A percentile compares a stretch with the other conserved stretches of the same genome.
These are phyloP conservation scores for Peronospora belbahrii DNA, from an alignment of 352 stramenopile genomes.

Conservation along the genomic window DNA sequence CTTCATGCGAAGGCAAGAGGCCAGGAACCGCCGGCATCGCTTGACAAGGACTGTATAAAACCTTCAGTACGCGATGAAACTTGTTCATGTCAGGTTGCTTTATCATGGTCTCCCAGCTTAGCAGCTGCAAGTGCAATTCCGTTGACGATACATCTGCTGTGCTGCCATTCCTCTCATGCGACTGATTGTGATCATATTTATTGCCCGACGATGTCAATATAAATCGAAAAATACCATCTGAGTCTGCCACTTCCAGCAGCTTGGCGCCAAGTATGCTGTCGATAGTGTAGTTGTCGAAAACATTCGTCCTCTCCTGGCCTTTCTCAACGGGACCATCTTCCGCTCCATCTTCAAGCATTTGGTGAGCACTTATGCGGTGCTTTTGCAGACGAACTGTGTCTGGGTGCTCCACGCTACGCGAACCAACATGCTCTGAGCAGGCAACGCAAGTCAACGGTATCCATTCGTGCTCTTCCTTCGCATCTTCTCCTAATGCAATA, in stretches of 20 bases:
- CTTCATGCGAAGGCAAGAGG: slow-evolving; percentile 24
- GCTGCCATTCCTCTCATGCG: neutral
- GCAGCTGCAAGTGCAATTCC: slow-evolving; percentile 39
- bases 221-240: slow-evolving; percentile 69
- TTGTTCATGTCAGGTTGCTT: slow-evolving; percentile 14
- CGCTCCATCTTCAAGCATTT: neutral
- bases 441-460: slow-evolving; percentile 30
- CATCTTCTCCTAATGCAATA: slow-evolving; percentile 10
- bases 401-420: slow-evolving; percentile 28
- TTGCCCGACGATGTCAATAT: slow-evolving; percentile 18
- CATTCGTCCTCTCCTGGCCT: slow-evolving; percentile 16
- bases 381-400: slow-evolving; percentile 57
- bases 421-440: slow-evolving; percentile 35
- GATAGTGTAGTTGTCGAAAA: slow-evolving; percentile 64
- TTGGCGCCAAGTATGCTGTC: slow-evolving; percentile 63
- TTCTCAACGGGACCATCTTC: neutral
- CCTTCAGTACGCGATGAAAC: slow-evolving; percentile 62
- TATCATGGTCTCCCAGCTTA: slow-evolving; percentile 70
- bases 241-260: slow-evolving; percentile 60
- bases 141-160: neutral
- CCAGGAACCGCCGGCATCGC: slow-evolving; percentile 3
- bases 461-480: slow-evolving; percentile 30
- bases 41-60: slow-evolving; percentile 35
- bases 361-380: slow-evolving; percentile 32
- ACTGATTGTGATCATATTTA: slow-evolving; percentile 2